These are phyloP conservation scores for Fistulina hepatica DNA, from an alignment of 1,284 basidiomycete species.

Conservation along the genomic window DNA sequence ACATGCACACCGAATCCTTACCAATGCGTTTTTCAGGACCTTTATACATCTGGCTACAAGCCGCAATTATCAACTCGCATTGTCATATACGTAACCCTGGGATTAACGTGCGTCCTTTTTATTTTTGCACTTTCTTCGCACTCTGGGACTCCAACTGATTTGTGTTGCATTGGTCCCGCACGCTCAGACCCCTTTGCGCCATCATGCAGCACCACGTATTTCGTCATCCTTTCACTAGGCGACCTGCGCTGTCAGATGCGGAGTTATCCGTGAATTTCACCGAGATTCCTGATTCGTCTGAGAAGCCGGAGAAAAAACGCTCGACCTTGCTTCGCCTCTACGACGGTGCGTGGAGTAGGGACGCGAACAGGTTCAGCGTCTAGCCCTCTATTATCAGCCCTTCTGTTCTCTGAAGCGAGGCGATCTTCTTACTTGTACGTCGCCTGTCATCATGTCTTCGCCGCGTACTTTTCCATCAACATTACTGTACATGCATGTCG, in stretches of 20 bases:
- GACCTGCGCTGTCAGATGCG: constrained; percentile 14
- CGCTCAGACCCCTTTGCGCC: constrained; percentile 27
- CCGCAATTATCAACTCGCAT: constrained; percentile 35
- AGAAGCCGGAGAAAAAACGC: constrained; percentile 6
- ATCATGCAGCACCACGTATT: constrained; percentile 32
- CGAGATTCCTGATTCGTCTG: not conserved
- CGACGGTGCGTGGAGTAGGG: constrained; percentile 11
- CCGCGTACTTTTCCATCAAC: not conserved
- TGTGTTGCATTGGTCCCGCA: not conserved
- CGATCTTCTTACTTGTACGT: not conserved
- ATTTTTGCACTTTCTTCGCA: not conserved
- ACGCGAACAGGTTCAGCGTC: constrained; percentile 14
- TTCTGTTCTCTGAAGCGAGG: not conserved
- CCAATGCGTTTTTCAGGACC: not conserved
- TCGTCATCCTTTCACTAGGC: constrained; percentile 25
- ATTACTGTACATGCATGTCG: too few species aligned
- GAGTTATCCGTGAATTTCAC: constrained; percentile 16
- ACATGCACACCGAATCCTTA: constrained; percentile 3
- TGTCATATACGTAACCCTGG: constrained; percentile 36
- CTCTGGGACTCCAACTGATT: not conserved
- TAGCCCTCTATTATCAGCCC: constrained; percentile 1
- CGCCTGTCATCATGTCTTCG: not conserved
- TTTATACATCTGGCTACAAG: constrained; percentile 38
- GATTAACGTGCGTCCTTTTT: constrained; percentile 26
- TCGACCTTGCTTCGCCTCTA: constrained; percentile 10